phyloP scores from a whole-genome alignment of 2,329 filamentous ascomycete species.

The Trichoderma asperellum region DNA sequence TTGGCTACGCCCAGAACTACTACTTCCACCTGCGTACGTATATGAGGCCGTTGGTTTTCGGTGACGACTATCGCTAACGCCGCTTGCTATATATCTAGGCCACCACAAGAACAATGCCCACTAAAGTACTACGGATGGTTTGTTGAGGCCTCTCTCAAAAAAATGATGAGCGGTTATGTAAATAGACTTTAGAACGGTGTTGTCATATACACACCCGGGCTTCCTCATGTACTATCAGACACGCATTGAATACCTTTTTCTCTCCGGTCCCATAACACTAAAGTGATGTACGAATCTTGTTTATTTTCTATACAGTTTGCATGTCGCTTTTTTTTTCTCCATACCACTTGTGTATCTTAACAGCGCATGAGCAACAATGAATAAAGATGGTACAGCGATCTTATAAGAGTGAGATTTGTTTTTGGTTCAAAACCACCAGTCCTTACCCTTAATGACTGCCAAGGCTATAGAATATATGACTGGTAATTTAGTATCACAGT shows the following conservation, averaged over 20 bases:
- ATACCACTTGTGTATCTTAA: neutral
- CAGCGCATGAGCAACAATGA: neutral
- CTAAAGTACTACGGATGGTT: slow-evolving; percentile 56
- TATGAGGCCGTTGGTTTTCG: slow-evolving; percentile 36
- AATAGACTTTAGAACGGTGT: slow-evolving; percentile 46
- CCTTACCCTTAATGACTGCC: neutral
- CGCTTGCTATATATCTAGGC: slow-evolving; percentile 57
- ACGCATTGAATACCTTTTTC: slow-evolving; percentile 21
- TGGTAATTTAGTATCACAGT: neutral
- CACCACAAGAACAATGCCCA: slow-evolving; percentile 99
- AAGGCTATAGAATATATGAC: slow-evolving; percentile 1
- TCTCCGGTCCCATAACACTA: neutral
- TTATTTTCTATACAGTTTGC: too few species aligned
- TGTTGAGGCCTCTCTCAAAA: slow-evolving; percentile 34
- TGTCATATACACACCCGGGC: slow-evolving; percentile 18
- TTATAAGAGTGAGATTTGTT: neutral
- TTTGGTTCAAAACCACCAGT: neutral
- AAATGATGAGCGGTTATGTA: slow-evolving; percentile 44
- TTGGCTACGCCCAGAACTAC: slow-evolving; percentile 98
- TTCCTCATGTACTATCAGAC: slow-evolving; percentile 28
- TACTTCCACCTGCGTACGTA: slow-evolving; percentile 98
- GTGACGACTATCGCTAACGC: slow-evolving; percentile 12
- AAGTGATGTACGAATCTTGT: neutral
- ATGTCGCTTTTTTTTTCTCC: neutral
- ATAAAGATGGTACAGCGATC: neutral